phyloP scores from a whole-genome alignment of 2,329 filamentous ascomycete genomes.

The Teratosphaeria zuluensis region DNA sequence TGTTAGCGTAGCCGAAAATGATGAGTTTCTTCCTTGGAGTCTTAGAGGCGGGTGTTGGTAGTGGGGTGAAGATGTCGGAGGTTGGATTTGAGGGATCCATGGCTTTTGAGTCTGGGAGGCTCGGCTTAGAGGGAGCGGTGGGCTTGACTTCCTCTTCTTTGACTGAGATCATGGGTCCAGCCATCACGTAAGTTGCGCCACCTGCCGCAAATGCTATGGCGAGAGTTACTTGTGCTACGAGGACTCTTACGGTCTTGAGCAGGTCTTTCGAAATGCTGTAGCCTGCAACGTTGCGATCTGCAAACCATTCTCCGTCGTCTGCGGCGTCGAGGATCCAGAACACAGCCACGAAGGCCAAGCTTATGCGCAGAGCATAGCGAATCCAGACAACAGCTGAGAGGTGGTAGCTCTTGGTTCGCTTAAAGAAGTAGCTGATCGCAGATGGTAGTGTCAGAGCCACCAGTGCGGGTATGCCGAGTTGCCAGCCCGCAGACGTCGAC shows the following conservation, averaged over 20 bases:
- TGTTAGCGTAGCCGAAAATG: slow-evolving; percentile 81
- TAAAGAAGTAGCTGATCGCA: slow-evolving; percentile 70
- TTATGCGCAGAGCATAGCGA: slow-evolving; percentile 64
- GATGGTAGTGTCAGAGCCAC: slow-evolving; percentile 62
- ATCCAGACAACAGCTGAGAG: slow-evolving; percentile 80
- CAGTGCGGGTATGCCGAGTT: slow-evolving; percentile 69
- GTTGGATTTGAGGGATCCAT: slow-evolving; percentile 22
- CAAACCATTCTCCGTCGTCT: slow-evolving; percentile 75
- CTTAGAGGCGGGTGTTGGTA: slow-evolving; percentile 21
- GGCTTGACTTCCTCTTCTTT: slow-evolving; percentile 29
- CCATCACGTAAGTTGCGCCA: slow-evolving; percentile 74
- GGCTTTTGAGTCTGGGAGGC: slow-evolving; percentile 11
- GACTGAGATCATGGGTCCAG: slow-evolving; percentile 74
- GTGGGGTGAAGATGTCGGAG: slow-evolving; percentile 28
- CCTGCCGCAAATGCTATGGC: slow-evolving; percentile 75
- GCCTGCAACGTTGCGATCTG: slow-evolving; percentile 15
- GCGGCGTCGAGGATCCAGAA: slow-evolving; percentile 90
- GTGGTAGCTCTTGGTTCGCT: slow-evolving; percentile 76
- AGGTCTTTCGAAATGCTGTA: slow-evolving; percentile 43
- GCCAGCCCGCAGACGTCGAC: slow-evolving; percentile 87
- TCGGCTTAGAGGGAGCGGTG: slow-evolving; percentile 9
- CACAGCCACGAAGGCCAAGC: slow-evolving; percentile 62
- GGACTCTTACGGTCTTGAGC: slow-evolving; percentile 65
- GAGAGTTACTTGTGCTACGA: slow-evolving; percentile 70
- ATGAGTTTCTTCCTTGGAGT: slow-evolving; percentile 38